Percentiles rank a stretch among this genome's conserved stretches.
Conservation (phyloP, 768 basidiomycete species). For the Boletus barrowsii region DNA sequence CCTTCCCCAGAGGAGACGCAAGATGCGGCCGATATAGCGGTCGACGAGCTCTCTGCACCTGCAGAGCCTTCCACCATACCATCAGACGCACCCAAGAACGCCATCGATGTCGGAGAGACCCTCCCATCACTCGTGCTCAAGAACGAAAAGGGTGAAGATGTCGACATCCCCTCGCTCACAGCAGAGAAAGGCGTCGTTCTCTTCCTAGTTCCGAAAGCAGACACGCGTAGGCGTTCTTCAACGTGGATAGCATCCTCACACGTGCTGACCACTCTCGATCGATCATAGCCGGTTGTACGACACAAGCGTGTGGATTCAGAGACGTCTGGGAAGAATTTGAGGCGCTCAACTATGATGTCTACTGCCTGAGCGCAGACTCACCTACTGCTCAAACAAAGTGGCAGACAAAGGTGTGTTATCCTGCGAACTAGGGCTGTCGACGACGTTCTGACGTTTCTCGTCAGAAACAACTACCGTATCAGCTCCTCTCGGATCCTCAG, state of each 20-base stretch:
- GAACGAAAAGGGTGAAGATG: slow-evolving; percentile 81
- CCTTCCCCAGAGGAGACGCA: slow-evolving; percentile 12
- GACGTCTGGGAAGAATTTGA: slow-evolving; percentile 79
- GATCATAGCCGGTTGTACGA: slow-evolving; percentile 78
- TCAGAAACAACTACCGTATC: slow-evolving; percentile 82
- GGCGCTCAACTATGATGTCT: slow-evolving; percentile 61
- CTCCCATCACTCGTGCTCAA: slow-evolving; percentile 74
- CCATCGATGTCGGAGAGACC: slow-evolving; percentile 66
- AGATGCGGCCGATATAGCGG: not conserved
- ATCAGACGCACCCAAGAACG: slow-evolving; percentile 15
- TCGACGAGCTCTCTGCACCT: slow-evolving; percentile 1
- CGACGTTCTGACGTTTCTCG: not conserved
- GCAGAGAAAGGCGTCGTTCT: slow-evolving; percentile 74
- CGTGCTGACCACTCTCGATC: not conserved
- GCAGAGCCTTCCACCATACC: slow-evolving; percentile 3
- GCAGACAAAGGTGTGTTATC: slow-evolving; percentile 70
- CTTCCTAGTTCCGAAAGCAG: slow-evolving; percentile 82
- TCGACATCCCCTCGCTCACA: slow-evolving; percentile 62
- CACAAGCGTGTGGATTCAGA: slow-evolving; percentile 88
- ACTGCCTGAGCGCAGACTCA: slow-evolving; percentile 80
- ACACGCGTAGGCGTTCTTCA: slow-evolving; percentile 59
- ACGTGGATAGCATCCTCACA: not conserved
- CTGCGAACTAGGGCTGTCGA: not conserved
- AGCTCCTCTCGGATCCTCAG: slow-evolving; percentile 87
- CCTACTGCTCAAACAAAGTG: slow-evolving; percentile 75